These are phyloP conservation scores for Monosporascus sp. DNA, from an alignment of 2,329 filamentous ascomycete genomes.

Conservation along the genomic window DNA sequence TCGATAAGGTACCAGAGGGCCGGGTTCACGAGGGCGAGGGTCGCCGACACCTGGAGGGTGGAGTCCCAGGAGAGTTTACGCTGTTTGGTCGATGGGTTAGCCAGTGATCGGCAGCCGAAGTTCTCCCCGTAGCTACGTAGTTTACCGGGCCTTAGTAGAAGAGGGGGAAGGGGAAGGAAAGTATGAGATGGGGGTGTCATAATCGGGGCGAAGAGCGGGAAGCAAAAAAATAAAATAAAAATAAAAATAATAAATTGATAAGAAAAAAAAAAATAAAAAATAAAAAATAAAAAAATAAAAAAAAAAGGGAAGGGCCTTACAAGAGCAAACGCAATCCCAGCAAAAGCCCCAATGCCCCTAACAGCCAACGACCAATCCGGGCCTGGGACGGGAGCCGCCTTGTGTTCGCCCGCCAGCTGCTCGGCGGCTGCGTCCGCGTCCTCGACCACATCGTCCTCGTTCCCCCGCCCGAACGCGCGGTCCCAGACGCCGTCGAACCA, in stretches of 20 bases:
- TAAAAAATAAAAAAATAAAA: not conserved
- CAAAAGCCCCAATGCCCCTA: constrained; percentile 55
- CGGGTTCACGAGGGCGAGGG: constrained; percentile 85
- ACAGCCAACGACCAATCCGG: constrained; percentile 63
- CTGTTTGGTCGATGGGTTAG: constrained; percentile 36
- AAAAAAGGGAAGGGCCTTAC: constrained; percentile 49
- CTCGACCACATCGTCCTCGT: constrained; percentile 10
- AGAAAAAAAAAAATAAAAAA: not conserved
- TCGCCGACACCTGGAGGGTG: constrained; percentile 85
- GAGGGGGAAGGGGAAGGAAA: not conserved
- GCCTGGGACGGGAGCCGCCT: constrained; percentile 41
- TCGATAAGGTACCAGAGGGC: constrained; percentile 96
- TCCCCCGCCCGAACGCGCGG: constrained; percentile 36
- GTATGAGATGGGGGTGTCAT: no score
- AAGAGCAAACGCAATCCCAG: constrained; percentile 64
- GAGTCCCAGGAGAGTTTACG: constrained; percentile 90
- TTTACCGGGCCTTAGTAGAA: constrained; percentile 2
- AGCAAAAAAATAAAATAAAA: not conserved
- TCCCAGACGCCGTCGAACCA: constrained; percentile 78
- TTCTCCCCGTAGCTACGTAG: no score
- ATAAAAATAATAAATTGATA: no score
- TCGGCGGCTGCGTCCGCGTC: constrained; percentile 11
- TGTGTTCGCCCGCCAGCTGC: constrained; percentile 18
- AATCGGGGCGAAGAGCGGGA: not conserved
- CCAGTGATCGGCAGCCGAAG: no score